Percentiles rank a stretch among this genome's conserved stretches.
phyloP scores from a whole-genome alignment of 805 yeast genomes.

The Sugiyamaella qingdaonensis region DNA sequence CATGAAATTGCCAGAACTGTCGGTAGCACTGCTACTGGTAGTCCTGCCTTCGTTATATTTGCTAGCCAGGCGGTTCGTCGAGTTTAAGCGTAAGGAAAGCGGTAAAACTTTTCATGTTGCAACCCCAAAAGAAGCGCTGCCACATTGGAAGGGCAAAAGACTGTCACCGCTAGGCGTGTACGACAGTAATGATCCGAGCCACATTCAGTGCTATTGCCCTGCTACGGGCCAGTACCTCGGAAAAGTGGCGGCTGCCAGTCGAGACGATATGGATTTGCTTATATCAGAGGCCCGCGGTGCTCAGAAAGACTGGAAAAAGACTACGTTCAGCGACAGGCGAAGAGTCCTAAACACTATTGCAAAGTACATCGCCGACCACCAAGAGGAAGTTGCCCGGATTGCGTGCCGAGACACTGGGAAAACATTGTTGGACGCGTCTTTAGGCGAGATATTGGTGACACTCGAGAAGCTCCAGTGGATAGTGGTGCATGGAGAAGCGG shows the following conservation, averaged over 20 bases:
- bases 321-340: conserved; percentile 63
- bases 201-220: conserved; percentile 86
- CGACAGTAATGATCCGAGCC: conserved; percentile 58
- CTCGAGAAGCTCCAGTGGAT: conserved; percentile 91
- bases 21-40: conserved; percentile 10
- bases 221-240: conserved; percentile 93
- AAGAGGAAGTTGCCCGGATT: conserved; percentile 79
- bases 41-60: conserved; percentile 8
- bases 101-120: conserved; percentile 35
- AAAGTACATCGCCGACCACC: conserved; percentile 71
- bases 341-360: conserved; percentile 66
- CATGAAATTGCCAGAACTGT: conserved; percentile 9
- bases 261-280: conserved; percentile 64
- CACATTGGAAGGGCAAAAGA: conserved; percentile 89
- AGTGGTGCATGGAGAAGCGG: conserved; percentile 70
- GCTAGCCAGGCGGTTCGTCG: background rate
- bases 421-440: conserved; percentile 87
- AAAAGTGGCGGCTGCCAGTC: conserved; percentile 57
- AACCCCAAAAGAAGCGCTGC: conserved; percentile 72
- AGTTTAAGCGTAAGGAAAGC: conserved; percentile 6
- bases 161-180: conserved; percentile 56
- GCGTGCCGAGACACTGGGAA: conserved; percentile 98
- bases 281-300: conserved; percentile 53
- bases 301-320: conserved; percentile 47
- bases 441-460: conserved; percentile 91